Conservation (phyloP, 1,139 yeast genomes). For the Pichia sp. region DNA sequence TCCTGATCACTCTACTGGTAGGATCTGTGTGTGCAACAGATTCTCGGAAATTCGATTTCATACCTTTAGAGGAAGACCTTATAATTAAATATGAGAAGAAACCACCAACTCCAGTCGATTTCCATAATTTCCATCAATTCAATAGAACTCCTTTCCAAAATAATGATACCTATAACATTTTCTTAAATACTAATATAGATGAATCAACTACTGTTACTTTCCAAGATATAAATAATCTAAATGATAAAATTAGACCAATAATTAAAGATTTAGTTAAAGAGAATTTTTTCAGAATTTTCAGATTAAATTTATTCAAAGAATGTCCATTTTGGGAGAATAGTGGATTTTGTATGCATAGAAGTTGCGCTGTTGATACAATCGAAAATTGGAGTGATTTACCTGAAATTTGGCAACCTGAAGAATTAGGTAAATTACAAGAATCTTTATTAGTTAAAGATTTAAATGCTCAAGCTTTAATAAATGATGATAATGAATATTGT, state of each 20-base stretch:
- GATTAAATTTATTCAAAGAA: slow-evolving; percentile 74
- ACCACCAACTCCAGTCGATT: slow-evolving; percentile 19
- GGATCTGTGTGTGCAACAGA: neutral
- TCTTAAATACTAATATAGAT: slow-evolving; percentile 18
- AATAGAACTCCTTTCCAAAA: slow-evolving; percentile 24
- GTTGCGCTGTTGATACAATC: slow-evolving; percentile 80
- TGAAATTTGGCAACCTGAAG: slow-evolving; percentile 66
- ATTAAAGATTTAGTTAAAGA: slow-evolving; percentile 52
- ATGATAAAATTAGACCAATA: slow-evolving; percentile 43
- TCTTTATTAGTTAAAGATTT: slow-evolving; percentile 23
- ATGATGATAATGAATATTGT: slow-evolving; percentile 36
- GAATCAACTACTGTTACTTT: slow-evolving; percentile 41
- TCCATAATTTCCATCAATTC: slow-evolving; percentile 25
- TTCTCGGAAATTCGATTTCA: neutral
- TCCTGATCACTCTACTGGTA: neutral
- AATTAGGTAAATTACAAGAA: slow-evolving; percentile 53
- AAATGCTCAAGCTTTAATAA: slow-evolving; percentile 19
- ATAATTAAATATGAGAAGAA: slow-evolving; percentile 20
- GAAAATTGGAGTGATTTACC: slow-evolving; percentile 62
- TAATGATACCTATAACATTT: slow-evolving; percentile 18
- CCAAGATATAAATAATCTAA: slow-evolving; percentile 44
- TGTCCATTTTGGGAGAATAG: slow-evolving; percentile 86
- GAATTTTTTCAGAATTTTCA: slow-evolving; percentile 79
- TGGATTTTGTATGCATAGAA: slow-evolving; percentile 82
- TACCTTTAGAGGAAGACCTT: slow-evolving; percentile 11